Evolutionary conservation across 2,329 filamentous ascomycete genomes (phyloP), one percentile per base, ranked within the genome.

Genomic region (Torrubiellomyces zombiae): DNA sequence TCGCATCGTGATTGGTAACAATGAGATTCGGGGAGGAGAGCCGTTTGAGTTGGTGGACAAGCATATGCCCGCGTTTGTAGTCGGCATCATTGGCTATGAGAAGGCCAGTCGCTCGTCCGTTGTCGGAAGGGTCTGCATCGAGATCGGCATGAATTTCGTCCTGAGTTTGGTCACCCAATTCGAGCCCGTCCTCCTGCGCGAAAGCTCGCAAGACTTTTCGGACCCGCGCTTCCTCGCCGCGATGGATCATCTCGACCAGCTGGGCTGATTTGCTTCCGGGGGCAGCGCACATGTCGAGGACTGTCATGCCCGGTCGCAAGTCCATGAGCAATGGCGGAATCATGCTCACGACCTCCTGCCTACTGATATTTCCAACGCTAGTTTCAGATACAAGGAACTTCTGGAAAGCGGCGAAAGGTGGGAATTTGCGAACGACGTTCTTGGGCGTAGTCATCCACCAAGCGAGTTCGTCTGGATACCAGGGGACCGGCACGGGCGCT

Each of bases 401-500:
- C 51, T 98, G 89, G 55, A 98, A 95, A 15, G 80, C 77, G 24
- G 83, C 75, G 48, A 98, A 98, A 3, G 89, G 89, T 18, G 81
- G 73, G 51, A 92, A 93, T 47, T 85, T 85, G 41, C 89, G 77
- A 33, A 98, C 69, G 36, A 95, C 76, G 45, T 92, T 85, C 64
- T 95, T 98, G 33, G 89, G 82, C 5, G 86, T 95, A 22, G 85
- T 93, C 83, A 95, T 95, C 52, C 75, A 83, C 78, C 91, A 98
- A 24, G 89, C 89, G 32, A 98, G 72, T 44, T 81, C 71, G 45
- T 95, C 83, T 20, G 89, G 89, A 49, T 93, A 98, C 82, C 86
- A 95, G 16, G 73, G 60, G 28, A 98, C 76, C 1, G 80, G 67
- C 45, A 70, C 63, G 7, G 89, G 89, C 9, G 89, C 72, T 32